phyloP scores from a whole-genome alignment of 805 yeast species.

The Saccharomycopsis babjevae region DNA sequence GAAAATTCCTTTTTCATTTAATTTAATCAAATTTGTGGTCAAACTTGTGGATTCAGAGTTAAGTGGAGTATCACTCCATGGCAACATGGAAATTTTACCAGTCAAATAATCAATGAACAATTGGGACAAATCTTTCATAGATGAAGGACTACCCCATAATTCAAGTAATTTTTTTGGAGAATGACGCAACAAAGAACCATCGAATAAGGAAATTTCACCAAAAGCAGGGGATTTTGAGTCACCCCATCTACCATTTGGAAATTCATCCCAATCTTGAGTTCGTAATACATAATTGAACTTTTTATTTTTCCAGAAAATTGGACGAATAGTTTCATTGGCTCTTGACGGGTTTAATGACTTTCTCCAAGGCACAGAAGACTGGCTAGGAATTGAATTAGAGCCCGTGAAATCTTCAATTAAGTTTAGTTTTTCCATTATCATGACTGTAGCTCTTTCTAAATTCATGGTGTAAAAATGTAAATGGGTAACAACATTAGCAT shows the following conservation, averaged over 20 bases:
- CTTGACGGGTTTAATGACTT: constrained; percentile 76
- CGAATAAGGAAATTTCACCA: constrained; percentile 79
- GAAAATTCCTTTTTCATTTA: constrained; percentile 59
- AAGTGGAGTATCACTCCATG: constrained; percentile 93
- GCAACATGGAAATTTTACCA: constrained; percentile 65
- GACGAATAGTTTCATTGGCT: constrained; percentile 74
- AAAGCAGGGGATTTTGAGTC: constrained; percentile 96
- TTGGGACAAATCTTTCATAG: constrained; percentile 46
- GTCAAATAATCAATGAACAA: constrained; percentile 60
- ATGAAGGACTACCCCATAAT: constrained; percentile 78
- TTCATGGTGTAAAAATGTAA: constrained; percentile 97
- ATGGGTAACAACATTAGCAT: constrained; percentile 69
- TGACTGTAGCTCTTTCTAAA: constrained; percentile 79
- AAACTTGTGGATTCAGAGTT: constrained; percentile 65
- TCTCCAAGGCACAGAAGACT: constrained; percentile 66
- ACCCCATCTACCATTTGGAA: constrained; percentile 98
- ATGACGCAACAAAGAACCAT: constrained; percentile 72
- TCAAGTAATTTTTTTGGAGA: constrained; percentile 69
- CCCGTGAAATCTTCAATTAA: constrained; percentile 28
- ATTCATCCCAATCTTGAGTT: constrained; percentile 94
- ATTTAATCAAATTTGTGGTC: constrained; percentile 43
- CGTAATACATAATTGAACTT: constrained; percentile 81
- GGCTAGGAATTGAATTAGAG: neutral
- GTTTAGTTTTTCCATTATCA: constrained; percentile 71
- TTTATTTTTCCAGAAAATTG: constrained; percentile 93